Conservation (phyloP, 306 rosid species). For the Casuarina glauca region DNA sequence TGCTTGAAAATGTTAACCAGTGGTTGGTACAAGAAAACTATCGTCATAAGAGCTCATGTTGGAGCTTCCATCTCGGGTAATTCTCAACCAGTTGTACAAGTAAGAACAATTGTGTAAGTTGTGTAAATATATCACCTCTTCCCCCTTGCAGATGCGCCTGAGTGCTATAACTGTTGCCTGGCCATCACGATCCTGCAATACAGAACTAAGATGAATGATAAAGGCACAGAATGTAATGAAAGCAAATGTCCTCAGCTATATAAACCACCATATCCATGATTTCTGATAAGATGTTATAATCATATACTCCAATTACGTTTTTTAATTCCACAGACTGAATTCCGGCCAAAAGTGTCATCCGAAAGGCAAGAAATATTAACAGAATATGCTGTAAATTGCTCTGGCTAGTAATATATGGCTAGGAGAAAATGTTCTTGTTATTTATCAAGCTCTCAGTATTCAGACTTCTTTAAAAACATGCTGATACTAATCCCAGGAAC, state of each 20-base stretch:
- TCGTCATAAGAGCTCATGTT: not conserved
- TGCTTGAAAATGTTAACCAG: constrained; percentile 18
- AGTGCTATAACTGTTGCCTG: constrained; percentile 80
- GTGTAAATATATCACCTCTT: constrained; percentile 58
- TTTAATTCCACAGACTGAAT: not conserved
- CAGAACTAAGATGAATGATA: not conserved
- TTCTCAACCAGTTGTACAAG: not conserved
- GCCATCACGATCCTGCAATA: constrained; percentile 84
- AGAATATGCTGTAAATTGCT: not conserved
- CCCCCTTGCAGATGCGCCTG: constrained; percentile 65
- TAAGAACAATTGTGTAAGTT: not conserved
- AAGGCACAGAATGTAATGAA: not conserved
- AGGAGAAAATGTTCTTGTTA: not conserved
- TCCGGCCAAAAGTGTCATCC: not conserved
- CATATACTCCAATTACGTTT: not conserved
- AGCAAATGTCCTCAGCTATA: not conserved
- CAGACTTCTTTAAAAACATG: not conserved
- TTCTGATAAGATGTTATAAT: not conserved
- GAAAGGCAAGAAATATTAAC: not conserved
- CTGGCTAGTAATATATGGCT: not conserved
- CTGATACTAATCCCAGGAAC: not conserved
- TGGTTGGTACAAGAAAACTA: not conserved
- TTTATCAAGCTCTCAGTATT: not conserved
- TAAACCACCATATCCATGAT: not conserved
- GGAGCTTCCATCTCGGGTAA: not conserved